Evolutionary conservation across 495 filamentous ascomycete genomes (phyloP).

Genomic region (Aspergillus sclerotioniger): DNA sequence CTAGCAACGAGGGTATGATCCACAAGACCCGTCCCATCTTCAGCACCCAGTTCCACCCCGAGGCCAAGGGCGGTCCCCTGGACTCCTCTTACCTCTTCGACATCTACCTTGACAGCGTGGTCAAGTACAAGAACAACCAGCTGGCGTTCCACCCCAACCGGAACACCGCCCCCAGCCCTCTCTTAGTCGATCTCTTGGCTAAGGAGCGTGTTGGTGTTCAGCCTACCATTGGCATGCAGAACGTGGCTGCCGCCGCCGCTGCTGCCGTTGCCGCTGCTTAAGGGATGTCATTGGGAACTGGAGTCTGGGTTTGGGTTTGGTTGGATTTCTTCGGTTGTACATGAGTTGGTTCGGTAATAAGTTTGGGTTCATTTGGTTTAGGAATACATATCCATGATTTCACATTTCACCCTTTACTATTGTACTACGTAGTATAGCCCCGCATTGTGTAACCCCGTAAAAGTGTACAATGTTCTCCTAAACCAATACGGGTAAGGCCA

Average conservation of each 20-base stretch:
- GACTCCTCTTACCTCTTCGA: constrained; percentile 95
- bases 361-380: neutral
- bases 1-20: constrained; percentile 92
- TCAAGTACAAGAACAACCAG: constrained; percentile 81
- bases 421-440: neutral
- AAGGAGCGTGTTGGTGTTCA: constrained; percentile 93
- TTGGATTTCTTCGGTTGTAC: constrained; percentile 9
- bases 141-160: constrained; percentile 59
- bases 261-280: constrained; percentile 30
- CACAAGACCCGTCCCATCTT: constrained; percentile 96
- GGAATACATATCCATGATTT: constrained; percentile 9
- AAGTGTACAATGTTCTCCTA: too few relatives aligned
- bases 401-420: neutral
- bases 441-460: too few relatives aligned
- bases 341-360: constrained; percentile 9
- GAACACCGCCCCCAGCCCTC: constrained; percentile 78
- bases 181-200: constrained; percentile 84
- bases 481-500: too few relatives aligned
- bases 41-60: constrained; percentile 96
- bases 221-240: constrained; percentile 59
- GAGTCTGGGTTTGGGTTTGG: constrained; percentile 11
- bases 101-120: constrained; percentile 86
- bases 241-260: constrained; percentile 44
- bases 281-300: constrained; percentile 20
- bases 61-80: constrained; percentile 93